Conservation (phyloP, 208 protist species). For the Acanthamoeba culbertsoni region DNA sequence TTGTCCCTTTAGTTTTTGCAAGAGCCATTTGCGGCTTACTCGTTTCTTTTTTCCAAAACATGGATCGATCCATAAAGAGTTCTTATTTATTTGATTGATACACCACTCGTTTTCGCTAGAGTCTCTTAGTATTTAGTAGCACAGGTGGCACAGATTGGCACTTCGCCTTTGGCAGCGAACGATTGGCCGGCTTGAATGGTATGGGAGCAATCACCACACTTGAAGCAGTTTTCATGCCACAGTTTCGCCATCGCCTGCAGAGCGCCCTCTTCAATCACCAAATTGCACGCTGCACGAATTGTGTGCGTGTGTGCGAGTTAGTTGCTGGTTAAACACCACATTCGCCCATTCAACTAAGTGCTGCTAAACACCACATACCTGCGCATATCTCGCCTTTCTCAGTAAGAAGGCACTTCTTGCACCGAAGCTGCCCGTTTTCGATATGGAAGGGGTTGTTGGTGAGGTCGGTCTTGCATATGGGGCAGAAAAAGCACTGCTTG, state of each 20-base stretch:
- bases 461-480: not conserved
- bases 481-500: not conserved
- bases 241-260: constrained; percentile 20
- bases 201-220: not conserved
- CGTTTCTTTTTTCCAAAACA: too few relatives aligned
- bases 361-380: not conserved
- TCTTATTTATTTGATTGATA: too few relatives aligned
- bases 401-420: not conserved
- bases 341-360: not conserved
- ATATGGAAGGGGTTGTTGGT: not conserved
- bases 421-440: not conserved
- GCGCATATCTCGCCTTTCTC: not conserved
- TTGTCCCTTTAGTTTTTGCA: too few relatives aligned
- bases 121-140: not conserved
- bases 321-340: not conserved
- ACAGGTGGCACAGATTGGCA: not conserved
- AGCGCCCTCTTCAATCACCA: not conserved
- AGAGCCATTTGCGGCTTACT: too few relatives aligned
- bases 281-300: not conserved
- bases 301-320: too few relatives aligned
- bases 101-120: not conserved
- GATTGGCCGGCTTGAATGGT: not conserved
- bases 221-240: not conserved
- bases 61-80: too few relatives aligned
- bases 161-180: not conserved